phyloP scores from a whole-genome alignment of 805 yeast genomes.

The Ogataea sp. region DNA sequence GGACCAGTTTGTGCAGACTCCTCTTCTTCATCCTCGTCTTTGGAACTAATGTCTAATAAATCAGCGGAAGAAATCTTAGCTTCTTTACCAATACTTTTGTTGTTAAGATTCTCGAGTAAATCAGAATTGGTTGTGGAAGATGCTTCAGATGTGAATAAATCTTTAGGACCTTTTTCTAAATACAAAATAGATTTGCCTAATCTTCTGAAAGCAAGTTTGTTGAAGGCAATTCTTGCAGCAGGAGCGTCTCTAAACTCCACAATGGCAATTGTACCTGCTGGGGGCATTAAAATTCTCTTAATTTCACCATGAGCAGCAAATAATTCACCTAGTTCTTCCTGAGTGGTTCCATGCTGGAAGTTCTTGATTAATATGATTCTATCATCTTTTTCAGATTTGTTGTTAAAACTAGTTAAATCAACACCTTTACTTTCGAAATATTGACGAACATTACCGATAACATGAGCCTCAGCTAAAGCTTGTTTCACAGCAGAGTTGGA shows the following conservation, averaged over 20 bases:
- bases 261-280: constrained; percentile 93
- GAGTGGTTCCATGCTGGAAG: constrained; percentile 80
- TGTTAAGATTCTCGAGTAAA: constrained; percentile 16
- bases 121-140: constrained; percentile 31
- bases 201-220: constrained; percentile 79
- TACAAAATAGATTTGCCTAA: constrained; percentile 82
- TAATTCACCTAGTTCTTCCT: constrained; percentile 73
- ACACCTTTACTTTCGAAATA: constrained; percentile 83
- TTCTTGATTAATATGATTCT: constrained; percentile 77
- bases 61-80: constrained; percentile 38
- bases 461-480: constrained; percentile 96
- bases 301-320: constrained; percentile 76
- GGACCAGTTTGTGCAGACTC: constrained; percentile 40
- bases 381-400: constrained; percentile 66
- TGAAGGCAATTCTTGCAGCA: constrained; percentile 82
- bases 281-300: constrained; percentile 83
- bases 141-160: constrained; percentile 52
- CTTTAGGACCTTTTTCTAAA: constrained; percentile 89
- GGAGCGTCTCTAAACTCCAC: constrained; percentile 80
- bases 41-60: constrained; percentile 26
- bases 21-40: constrained; percentile 26
- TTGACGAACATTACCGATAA: constrained; percentile 81
- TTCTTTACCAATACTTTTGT: constrained; percentile 25
- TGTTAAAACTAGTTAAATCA: constrained; percentile 65
- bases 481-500: constrained; percentile 89